A percentile compares a stretch with the other conserved stretches of the same genome.
phyloP scores from a whole-genome alignment of 148 eudicot genomes.

The Nepenthes gracilis region DNA sequence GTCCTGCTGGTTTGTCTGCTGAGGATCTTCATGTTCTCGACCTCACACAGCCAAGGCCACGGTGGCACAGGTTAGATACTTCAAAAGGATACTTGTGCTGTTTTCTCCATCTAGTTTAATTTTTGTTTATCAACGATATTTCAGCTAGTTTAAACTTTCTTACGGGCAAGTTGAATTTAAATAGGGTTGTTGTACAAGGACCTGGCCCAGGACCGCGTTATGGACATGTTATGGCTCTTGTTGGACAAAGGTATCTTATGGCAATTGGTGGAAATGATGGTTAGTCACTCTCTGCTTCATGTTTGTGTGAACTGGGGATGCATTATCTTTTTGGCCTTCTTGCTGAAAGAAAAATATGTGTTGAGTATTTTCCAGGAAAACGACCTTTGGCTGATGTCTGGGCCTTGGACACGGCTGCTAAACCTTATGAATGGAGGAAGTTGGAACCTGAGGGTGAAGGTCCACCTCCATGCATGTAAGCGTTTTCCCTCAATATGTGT shows the following conservation, averaged over 20 bases:
- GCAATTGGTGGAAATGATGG: conserved; percentile 99
- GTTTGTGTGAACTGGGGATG: neutral
- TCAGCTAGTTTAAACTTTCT: conserved; percentile 5
- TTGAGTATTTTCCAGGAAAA: conserved; percentile 44
- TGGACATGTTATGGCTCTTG: conserved; percentile 99
- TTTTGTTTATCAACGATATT: conserved; percentile 2
- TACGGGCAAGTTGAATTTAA: conserved; percentile 8
- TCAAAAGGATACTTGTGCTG: neutral
- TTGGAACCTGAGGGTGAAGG: conserved; percentile 99
- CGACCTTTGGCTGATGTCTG: conserved; percentile 98
- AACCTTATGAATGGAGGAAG: conserved; percentile 97
- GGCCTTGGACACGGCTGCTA: conserved; percentile 98
- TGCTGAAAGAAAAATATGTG: conserved; percentile 4
- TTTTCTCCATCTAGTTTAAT: neutral
- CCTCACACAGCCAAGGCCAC: conserved; percentile 87
- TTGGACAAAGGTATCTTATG: conserved; percentile 98
- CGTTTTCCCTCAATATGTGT: neutral
- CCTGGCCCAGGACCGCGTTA: conserved; percentile 99
- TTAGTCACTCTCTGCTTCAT: conserved; percentile 20
- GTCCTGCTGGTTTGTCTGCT: conserved; percentile 98
- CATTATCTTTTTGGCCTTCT: neutral
- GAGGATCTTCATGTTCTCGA: conserved; percentile 99
- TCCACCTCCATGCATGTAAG: conserved; percentile 97
- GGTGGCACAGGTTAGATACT: conserved; percentile 90
- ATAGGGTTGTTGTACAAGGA: conserved; percentile 98